Conservation (phyloP, 2,329 filamentous ascomycete genomes). For the Laburnicola sp. region DNA sequence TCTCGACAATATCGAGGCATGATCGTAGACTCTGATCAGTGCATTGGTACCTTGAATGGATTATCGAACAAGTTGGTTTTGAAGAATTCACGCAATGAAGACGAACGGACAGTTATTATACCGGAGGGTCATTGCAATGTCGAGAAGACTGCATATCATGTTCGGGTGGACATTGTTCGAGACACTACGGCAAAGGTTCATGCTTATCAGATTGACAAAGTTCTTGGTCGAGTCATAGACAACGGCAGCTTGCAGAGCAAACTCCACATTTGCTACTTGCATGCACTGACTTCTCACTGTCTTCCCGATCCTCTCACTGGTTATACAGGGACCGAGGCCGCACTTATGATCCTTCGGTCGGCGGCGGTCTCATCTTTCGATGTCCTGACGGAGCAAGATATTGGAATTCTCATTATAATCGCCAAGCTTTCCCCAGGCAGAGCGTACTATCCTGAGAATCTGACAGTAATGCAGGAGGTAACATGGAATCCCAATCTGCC, state of each 20-base stretch:
- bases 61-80: slow-evolving; percentile 28
- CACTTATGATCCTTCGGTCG: slow-evolving; percentile 54
- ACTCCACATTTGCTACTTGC: slow-evolving; percentile 56
- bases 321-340: slow-evolving; percentile 59
- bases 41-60: slow-evolving; percentile 28
- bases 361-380: slow-evolving; percentile 56
- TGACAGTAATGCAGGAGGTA: slow-evolving; percentile 50
- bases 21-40: slow-evolving; percentile 30
- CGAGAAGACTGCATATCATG: slow-evolving; percentile 10
- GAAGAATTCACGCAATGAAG: slow-evolving; percentile 12
- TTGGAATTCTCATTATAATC: slow-evolving; percentile 29
- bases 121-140: slow-evolving; percentile 18
- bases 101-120: slow-evolving; percentile 46
- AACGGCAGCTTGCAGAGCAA: slow-evolving; percentile 57
- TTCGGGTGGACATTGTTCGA: slow-evolving; percentile 17
- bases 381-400: slow-evolving; percentile 30
- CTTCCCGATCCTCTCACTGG: slow-evolving; percentile 55
- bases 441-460: slow-evolving; percentile 50
- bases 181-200: slow-evolving; percentile 38
- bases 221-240: slow-evolving; percentile 56
- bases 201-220: slow-evolving; percentile 54
- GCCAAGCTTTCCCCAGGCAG: slow-evolving; percentile 41
- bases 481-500: slow-evolving; percentile 49
- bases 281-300: slow-evolving; percentile 58
- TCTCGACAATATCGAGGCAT: slow-evolving; percentile 34